Evolutionary conservation across 169 alveolate species (phyloP), one percentile per base, ranked within the genome.

Genomic region (Plasmodium inui): DNA sequence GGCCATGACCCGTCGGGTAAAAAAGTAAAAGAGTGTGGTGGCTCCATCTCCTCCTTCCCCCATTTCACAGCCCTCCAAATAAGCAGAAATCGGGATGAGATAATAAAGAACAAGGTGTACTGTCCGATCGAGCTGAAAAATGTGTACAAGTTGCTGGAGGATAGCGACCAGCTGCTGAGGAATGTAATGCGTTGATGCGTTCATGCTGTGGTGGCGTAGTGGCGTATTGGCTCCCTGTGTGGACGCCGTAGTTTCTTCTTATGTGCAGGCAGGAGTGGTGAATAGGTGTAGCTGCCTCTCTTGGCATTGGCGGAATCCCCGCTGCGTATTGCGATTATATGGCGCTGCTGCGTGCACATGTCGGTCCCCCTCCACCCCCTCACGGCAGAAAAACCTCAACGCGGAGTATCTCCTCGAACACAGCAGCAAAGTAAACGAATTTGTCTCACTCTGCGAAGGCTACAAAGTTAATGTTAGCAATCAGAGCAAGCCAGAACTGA

Each of bases 91-190:
- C 30, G 93, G 78, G 84, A 84, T 73, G 93, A 84, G 22, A 84
- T 84, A 72, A 84, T 84, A 84, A 84, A 84, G 78, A 84, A 84
- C 57, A 84, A 84, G 78, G 93, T 84, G 26, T 84, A 84, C 61
- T 84, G 93, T 14, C 93, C 93, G 32, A 84, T 84, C 50, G 93
- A 84, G 28, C 32, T 84, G 57, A 84, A 84, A 84, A 84, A 84
- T 84, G 93, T 84, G n/a, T 84, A 84, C 26, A 84, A 44, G 34
- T 30, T 84, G 5, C 41, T 84, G 39, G 93, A 84, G 72, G 93
- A 84, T 9, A 84, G 93, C 32, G 93, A 84, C 44, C 61, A 73
- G 57, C 22, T 84, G 37, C 78, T 84, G 67, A 73, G 39, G 39
- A 84, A 72, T 28, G 93, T 84, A 84, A 84, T 46, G 34, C 9